phyloP scores from a whole-genome alignment of 441 rosid species.

The Syzygium syzygioides region DNA sequence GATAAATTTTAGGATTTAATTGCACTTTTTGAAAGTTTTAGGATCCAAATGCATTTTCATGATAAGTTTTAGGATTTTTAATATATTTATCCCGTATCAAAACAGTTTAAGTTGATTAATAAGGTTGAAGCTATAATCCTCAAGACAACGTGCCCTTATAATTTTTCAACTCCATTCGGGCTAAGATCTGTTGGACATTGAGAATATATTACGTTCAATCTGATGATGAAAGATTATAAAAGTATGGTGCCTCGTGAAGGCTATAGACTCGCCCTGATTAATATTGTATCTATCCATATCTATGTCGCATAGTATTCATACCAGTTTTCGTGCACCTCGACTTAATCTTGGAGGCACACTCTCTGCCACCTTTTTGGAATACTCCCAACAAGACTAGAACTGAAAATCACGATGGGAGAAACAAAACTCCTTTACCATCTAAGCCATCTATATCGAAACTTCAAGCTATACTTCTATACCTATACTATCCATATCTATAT shows the following conservation, averaged over 20 bases:
- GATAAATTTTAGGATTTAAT: too few relatives aligned
- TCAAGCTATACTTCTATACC: too few relatives aligned
- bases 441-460: not conserved
- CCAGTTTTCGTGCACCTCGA: fast-evolving
- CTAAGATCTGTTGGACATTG: not conserved
- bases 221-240: not conserved
- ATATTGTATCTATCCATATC: not conserved
- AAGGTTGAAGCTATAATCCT: not conserved
- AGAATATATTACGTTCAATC: not conserved
- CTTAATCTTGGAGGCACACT: not conserved
- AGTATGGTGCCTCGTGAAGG: fast-evolving
- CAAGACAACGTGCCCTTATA: not conserved
- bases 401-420: not conserved
- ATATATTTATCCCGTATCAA: too few relatives aligned
- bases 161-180: not conserved
- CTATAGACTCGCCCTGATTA: fast-evolving
- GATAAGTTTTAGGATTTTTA: fast-evolving
- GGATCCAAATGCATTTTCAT: too few relatives aligned
- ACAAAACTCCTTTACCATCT: not conserved
- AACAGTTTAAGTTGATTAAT: not conserved
- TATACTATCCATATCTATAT: not conserved
- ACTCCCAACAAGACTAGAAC: not conserved
- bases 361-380: not conserved
- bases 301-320: fast-evolving
- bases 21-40: too few relatives aligned